Evolutionary conservation across 345 rosid species (phyloP), one percentile per base, ranked within the genome.

Genomic region (Dipteronia dyeriana): DNA sequence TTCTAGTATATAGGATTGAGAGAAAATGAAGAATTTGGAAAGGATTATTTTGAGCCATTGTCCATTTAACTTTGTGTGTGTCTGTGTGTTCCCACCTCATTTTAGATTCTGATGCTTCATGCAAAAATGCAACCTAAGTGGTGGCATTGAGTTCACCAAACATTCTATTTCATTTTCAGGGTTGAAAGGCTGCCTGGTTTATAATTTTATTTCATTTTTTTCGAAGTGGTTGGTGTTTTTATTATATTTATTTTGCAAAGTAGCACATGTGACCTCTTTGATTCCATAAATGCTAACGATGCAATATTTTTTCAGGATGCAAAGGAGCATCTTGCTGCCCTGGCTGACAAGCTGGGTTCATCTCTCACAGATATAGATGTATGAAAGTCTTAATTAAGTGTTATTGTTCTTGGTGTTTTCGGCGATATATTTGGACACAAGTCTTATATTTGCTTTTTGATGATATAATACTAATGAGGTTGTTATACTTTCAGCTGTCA

Each of bases 281-380:
- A 68, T 54, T 57, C 41, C 51, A 10, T 65, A 62, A 63, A 49
- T 78, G 82, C 39, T 80, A 74, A 68, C 49, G 70, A 67, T 76
- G n/a, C 70, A 14, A 64, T 66, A 56, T 17, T 39, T 60, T 80
- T 85, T 62, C 92, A 96, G 99, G 99, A 96, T 83, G 98, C 98
- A 68, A 96, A 94, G 86, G 97, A 92, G 88, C 97, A 94, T 86
- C 95, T 96, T 74, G 90, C 91, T 65, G 98, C 99, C 7, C 76
- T 96, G 83, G 99, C 95, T 59, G 95, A 94, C 91, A 88, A 92
- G 88, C 88, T 96, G 86, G 98, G 97, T 75, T 76, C 90, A n/a
- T 91, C 98, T 61, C 87, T 96, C 81, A 87, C 95, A 16, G 98
- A 89, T 80, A 96, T 94, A 74, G 88, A 92, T 84, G 99, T 96